phyloP scores from a whole-genome alignment of 192 early-diverging fungal species.

The Powellomyces hirtus region DNA sequence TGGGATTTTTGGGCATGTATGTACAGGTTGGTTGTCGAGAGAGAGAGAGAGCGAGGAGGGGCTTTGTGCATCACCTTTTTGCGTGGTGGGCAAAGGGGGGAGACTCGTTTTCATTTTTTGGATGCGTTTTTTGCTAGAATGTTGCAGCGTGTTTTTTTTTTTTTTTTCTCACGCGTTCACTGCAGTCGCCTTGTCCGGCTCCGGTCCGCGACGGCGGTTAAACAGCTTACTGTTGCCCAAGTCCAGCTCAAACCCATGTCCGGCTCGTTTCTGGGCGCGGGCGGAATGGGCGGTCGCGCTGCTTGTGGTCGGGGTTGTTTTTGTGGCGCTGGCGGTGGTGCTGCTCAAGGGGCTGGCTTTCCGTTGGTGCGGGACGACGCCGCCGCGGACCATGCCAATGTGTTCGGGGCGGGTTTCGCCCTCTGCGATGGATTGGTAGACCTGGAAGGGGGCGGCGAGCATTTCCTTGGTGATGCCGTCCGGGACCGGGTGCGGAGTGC shows the following conservation, averaged over 20 bases:
- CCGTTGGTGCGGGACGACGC: conserved; percentile 11
- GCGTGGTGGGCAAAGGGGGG: no score
- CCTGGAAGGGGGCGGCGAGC: conserved; percentile 26
- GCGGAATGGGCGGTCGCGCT: not conserved
- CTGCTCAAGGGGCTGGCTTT: not conserved
- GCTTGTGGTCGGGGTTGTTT: not conserved
- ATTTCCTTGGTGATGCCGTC: conserved; percentile 33
- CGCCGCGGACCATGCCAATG: conserved; percentile 19
- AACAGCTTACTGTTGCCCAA: conserved; percentile 17
- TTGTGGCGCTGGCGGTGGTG: not conserved
- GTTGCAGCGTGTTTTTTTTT: not conserved
- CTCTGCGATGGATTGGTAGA: conserved; percentile 27
- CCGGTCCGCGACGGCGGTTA: not conserved
- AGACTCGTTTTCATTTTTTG: no score
- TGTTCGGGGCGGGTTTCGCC: conserved; percentile 22
- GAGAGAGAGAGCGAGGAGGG: no score
- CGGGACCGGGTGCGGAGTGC: conserved; percentile 26
- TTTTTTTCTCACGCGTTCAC: not conserved
- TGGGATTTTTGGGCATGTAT: no score
- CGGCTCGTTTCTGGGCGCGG: not conserved
- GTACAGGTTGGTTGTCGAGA: no score
- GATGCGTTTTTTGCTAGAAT: no score
- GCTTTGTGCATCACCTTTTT: no score
- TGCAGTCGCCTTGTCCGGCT: not conserved
- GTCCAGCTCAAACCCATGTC: conserved; percentile 20